Percentiles rank a stretch among this genome's conserved stretches.
These are phyloP conservation scores for Keqinozyma sinolaborantium DNA, from an alignment of 1,139 yeast genomes.

Conservation along the genomic window DNA sequence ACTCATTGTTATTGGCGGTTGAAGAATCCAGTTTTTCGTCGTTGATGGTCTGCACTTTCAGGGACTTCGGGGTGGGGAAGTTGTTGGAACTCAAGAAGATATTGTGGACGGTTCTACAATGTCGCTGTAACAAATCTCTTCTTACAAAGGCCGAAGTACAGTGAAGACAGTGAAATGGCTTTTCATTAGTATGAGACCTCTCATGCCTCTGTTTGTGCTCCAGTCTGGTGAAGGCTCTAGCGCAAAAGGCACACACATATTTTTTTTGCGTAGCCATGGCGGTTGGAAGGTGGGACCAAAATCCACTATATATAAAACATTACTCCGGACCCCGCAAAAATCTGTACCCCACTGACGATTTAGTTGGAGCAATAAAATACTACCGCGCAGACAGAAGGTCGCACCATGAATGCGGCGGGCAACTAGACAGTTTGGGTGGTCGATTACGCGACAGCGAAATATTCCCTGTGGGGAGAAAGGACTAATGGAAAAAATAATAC, in stretches of 20 bases:
- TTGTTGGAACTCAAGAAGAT: conserved; percentile 13
- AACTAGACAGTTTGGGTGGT: too few relatives aligned
- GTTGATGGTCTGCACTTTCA: conserved; percentile 2
- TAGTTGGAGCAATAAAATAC: too few relatives aligned
- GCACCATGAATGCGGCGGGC: too few relatives aligned
- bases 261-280: conserved; percentile 50
- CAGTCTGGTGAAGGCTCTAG: conserved; percentile 74
- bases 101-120: conserved; percentile 72
- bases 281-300: not conserved
- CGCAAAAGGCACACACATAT: conserved; percentile 77
- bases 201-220: conserved; percentile 85
- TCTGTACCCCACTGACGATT: not conserved
- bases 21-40: conserved; percentile 4
- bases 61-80: conserved; percentile 5
- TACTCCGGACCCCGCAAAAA: not conserved
- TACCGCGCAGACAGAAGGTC: too few relatives aligned
- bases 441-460: too few relatives aligned
- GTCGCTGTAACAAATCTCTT: conserved; percentile 71
- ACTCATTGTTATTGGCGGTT: conserved; percentile 16
- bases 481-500: too few relatives aligned
- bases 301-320: not conserved
- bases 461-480: too few relatives aligned
- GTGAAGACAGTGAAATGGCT: conserved; percentile 72
- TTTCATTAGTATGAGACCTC: conserved; percentile 78
- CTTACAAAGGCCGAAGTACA: conserved; percentile 76